These are phyloP conservation scores for Phytopythium helicoides DNA, from an alignment of 352 stramenopile species.

Conservation along the genomic window DNA sequence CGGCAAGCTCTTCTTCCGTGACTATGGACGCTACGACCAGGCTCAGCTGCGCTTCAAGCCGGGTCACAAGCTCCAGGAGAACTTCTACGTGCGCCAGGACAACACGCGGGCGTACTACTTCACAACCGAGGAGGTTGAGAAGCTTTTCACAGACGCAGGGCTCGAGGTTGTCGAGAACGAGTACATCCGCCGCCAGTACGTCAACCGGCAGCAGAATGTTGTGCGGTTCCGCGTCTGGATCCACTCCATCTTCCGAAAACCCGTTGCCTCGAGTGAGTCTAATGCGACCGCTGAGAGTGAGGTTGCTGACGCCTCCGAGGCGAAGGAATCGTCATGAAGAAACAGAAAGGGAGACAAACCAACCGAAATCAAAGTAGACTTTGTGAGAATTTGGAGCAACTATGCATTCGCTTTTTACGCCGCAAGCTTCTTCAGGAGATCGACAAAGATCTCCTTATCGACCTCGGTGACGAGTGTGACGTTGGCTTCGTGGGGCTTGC, in stretches of 20 bases:
- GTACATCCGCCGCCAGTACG: conserved; percentile 87
- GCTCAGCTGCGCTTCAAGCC: conserved; percentile 92
- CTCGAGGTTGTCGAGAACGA: conserved; percentile 74
- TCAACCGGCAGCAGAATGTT: conserved; percentile 82
- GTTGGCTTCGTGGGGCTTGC: conserved; percentile 37
- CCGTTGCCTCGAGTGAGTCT: conserved; percentile 8
- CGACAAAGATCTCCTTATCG: conserved; percentile 55
- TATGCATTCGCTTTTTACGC: conserved; percentile 4
- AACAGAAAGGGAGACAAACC: not conserved
- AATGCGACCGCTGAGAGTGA: not conserved
- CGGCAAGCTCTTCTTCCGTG: conserved; percentile 90
- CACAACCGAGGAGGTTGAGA: conserved; percentile 70
- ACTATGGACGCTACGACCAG: conserved; percentile 96
- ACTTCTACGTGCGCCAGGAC: conserved; percentile 95
- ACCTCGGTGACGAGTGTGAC: conserved; percentile 67
- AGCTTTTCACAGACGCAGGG: conserved; percentile 58
- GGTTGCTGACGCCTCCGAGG: not conserved
- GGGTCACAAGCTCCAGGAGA: conserved; percentile 89
- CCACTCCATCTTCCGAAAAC: conserved; percentile 84
- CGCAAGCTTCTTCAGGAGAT: conserved; percentile 48
- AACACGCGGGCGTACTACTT: conserved; percentile 97
- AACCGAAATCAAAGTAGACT: not conserved
- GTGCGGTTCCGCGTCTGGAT: conserved; percentile 89
- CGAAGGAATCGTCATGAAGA: not conserved
- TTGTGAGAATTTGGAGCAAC: not conserved